These are phyloP conservation scores for Crithidia acanthocephali DNA, from an alignment of 208 protist genomes.

Conservation along the genomic window DNA sequence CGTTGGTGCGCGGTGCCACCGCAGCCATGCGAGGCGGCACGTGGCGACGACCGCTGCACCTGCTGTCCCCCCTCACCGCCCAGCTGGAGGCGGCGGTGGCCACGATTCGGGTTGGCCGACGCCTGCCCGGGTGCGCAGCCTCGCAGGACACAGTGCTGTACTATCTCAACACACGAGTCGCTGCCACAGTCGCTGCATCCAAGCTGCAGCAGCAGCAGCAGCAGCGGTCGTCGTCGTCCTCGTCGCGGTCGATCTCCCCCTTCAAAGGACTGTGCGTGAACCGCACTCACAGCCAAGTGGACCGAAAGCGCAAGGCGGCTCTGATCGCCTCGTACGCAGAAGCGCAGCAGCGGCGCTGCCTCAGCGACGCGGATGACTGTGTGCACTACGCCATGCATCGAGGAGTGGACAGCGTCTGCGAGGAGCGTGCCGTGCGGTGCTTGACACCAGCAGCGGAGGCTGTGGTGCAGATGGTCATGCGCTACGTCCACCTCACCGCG, in stretches of 20 bases:
- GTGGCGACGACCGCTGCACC: constrained; percentile 12
- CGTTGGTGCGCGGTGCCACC: constrained; percentile 18
- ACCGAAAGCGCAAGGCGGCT: constrained; percentile 6
- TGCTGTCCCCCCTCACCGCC: constrained; percentile 11
- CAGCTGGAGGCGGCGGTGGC: constrained; percentile 23
- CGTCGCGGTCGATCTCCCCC: neutral
- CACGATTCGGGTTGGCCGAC: constrained; percentile 19
- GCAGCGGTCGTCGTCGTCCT: neutral
- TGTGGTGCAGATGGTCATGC: constrained; percentile 19
- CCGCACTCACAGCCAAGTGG: neutral
- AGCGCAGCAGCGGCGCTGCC: neutral
- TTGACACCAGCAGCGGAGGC: constrained; percentile 12
- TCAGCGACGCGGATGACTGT: neutral
- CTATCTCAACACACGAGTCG: neutral
- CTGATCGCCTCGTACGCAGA: neutral
- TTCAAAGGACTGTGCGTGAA: neutral
- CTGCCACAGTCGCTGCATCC: neutral
- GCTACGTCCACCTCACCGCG: constrained; percentile 16
- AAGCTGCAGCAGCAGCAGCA: neutral
- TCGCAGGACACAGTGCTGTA: constrained; percentile 28
- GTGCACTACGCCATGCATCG: neutral
- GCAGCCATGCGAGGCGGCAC: constrained; percentile 16
- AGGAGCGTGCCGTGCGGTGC: neutral
- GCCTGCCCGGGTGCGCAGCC: neutral
- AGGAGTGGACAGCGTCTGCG: too few relatives aligned